Conservation (phyloP, 1,284 basidiomycete genomes). For the Tilletia walkeri region DNA sequence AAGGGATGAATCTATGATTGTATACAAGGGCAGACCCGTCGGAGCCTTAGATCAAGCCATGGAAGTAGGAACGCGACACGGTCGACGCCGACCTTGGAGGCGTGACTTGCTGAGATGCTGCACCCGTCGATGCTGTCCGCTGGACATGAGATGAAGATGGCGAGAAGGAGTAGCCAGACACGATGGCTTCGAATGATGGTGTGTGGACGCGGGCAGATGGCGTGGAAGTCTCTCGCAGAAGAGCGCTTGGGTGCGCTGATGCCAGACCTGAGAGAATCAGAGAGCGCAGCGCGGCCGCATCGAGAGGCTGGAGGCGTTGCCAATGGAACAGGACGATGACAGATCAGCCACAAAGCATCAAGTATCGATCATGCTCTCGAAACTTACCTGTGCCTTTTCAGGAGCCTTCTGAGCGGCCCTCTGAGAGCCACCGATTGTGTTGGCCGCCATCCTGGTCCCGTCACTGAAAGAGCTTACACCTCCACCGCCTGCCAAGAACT, state of each 20-base stretch:
- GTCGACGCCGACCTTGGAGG: not conserved
- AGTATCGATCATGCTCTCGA: not conserved
- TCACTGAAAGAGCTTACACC: conserved; percentile 4
- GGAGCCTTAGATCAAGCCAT: conserved; percentile 6
- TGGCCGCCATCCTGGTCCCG: conserved; percentile 1
- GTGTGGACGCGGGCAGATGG: not conserved
- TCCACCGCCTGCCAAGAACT: conserved; percentile 15
- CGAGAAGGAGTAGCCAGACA: conserved; percentile 10
- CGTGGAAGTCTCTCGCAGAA: not conserved
- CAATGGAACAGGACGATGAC: too few species aligned
- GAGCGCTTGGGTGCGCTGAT: not conserved
- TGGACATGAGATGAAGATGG: not conserved
- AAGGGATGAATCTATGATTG: too few species aligned
- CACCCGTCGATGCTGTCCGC: not conserved
- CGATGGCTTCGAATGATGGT: conserved; percentile 15
- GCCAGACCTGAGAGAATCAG: conserved; percentile 13
- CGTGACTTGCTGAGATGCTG: not conserved
- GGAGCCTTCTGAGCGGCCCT: not conserved
- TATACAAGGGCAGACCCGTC: not conserved
- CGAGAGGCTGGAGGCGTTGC: not conserved
- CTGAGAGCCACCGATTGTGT: not conserved
- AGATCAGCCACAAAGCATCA: not conserved
- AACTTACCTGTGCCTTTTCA: not conserved
- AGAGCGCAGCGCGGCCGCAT: conserved; percentile 1
- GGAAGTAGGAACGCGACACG: not conserved